These are phyloP conservation scores for Leccinum subtestaceum DNA, from an alignment of 768 basidiomycete genomes.

Conservation along the genomic window DNA sequence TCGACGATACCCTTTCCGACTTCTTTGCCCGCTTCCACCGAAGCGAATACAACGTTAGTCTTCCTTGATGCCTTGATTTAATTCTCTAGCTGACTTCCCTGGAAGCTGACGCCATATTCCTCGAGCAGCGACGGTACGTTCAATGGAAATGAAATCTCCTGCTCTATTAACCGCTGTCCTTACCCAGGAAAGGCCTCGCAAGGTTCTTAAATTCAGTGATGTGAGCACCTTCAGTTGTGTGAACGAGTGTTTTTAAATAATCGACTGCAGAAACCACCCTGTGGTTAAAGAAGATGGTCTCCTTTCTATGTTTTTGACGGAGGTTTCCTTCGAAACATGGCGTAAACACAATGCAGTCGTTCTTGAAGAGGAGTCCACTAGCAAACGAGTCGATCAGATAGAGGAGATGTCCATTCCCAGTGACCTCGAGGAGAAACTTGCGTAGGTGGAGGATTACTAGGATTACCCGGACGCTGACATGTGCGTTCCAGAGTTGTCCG, in stretches of 20 bases:
- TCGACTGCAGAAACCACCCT: constrained; percentile 78
- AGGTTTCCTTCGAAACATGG: constrained; percentile 85
- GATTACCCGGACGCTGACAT: constrained; percentile 1
- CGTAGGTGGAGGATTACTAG: constrained; percentile 40
- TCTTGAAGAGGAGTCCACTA: constrained; percentile 83
- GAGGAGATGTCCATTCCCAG: constrained; percentile 94
- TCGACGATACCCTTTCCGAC: constrained; percentile 89
- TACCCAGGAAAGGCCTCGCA: constrained; percentile 67
- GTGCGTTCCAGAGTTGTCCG: constrained; percentile 62
- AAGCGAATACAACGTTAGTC: constrained; percentile 86
- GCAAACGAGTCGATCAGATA: constrained; percentile 71
- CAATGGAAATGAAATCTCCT: neutral
- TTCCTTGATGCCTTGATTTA: neutral
- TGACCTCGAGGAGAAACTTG: constrained; percentile 87
- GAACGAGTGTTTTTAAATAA: neutral
- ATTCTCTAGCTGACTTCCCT: constrained; percentile 5
- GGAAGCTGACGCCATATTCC: constrained; percentile 81
- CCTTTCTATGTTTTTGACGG: constrained; percentile 76
- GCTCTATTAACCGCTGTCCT: neutral
- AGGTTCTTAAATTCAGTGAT: constrained; percentile 79
- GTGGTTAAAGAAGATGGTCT: constrained; percentile 86
- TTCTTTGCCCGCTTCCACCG: constrained; percentile 84
- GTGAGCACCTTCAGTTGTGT: constrained; percentile 39
- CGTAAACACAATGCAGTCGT: constrained; percentile 73
- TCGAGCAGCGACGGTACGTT: constrained; percentile 81